Percentiles rank a stretch among this genome's conserved stretches.
Evolutionary conservation across 202 grass and related monocot genomes (phyloP).

Genomic region (Carex sylvatica): DNA sequence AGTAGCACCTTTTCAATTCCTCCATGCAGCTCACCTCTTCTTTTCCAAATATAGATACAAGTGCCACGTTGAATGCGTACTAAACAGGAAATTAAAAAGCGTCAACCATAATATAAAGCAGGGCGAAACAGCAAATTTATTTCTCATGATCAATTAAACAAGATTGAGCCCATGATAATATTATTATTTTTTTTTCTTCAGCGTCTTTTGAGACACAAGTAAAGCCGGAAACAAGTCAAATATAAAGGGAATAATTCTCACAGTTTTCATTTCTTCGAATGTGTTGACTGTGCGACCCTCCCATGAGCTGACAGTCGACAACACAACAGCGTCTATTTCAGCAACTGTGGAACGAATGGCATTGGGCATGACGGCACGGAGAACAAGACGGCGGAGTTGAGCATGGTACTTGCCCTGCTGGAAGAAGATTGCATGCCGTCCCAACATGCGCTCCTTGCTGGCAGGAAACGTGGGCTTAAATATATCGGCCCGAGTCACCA

Average conservation of each 20-base stretch:
- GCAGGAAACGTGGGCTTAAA: conserved; percentile 42
- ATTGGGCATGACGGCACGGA: conserved; percentile 40
- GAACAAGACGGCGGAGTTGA: conserved; percentile 37
- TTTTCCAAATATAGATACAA: conserved; percentile 39
- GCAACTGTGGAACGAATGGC: conserved; percentile 28
- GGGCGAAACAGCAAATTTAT: too few species aligned
- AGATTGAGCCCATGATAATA: background rate
- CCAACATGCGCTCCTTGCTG: conserved; percentile 49
- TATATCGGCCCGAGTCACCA: conserved; percentile 34
- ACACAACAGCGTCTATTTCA: conserved; percentile 30
- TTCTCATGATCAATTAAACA: background rate
- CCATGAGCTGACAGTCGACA: conserved; percentile 27
- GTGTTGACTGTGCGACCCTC: conserved; percentile 41
- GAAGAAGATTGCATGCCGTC: conserved; percentile 42
- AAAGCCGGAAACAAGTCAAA: background rate
- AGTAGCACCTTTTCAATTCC: conserved; percentile 43
- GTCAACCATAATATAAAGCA: too few species aligned
- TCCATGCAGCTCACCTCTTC: conserved; percentile 33
- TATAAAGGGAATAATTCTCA: background rate
- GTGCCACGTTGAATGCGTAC: conserved; percentile 49
- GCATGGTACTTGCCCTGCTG: conserved; percentile 45
- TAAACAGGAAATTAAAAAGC: conserved; percentile 3
- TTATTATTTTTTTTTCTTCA: background rate
- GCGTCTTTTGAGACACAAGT: background rate
- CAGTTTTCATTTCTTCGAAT: conserved; percentile 48